Percentiles rank a stretch among this genome's conserved stretches.
Evolutionary conservation across 768 basidiomycete genomes (phyloP).

Genomic region (Russula griseocarnosa): DNA sequence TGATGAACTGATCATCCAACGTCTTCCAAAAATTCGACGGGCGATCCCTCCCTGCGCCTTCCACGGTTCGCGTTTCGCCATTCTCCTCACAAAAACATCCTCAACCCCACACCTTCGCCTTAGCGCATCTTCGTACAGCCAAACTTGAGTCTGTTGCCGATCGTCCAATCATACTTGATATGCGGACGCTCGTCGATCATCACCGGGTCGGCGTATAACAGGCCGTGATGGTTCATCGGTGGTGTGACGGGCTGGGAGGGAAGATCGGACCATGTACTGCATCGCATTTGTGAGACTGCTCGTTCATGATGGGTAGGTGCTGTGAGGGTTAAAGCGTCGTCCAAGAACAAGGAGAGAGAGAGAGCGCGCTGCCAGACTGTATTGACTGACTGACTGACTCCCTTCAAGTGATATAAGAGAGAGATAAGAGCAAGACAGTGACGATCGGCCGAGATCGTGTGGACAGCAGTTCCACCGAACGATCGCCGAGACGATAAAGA

Average conservation of each 20-base stretch:
- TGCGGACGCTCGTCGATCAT: slow-evolving; percentile 70
- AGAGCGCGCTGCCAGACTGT: too few relatives aligned
- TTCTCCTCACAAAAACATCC: slow-evolving; percentile 52
- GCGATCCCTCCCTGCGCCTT: slow-evolving; percentile 69
- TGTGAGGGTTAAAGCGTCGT: too few relatives aligned
- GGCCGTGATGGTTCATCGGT: slow-evolving; percentile 44
- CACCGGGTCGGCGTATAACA: slow-evolving; percentile 40
- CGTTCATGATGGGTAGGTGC: too few relatives aligned
- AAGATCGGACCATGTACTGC: slow-evolving; percentile 49
- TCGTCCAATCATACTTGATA: slow-evolving; percentile 77
- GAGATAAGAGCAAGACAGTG: too few relatives aligned
- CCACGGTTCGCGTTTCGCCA: slow-evolving; percentile 62
- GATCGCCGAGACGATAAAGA: too few relatives aligned
- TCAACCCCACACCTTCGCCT: slow-evolving; percentile 65
- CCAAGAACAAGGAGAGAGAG: too few relatives aligned
- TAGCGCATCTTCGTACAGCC: slow-evolving; percentile 66
- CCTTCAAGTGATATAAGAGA: not conserved
- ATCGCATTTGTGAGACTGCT: slow-evolving; percentile 55
- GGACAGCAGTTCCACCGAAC: too few relatives aligned
- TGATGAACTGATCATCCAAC: slow-evolving; percentile 68
- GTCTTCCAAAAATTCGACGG: slow-evolving; percentile 81
- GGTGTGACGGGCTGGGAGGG: slow-evolving; percentile 35
- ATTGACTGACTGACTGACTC: too few relatives aligned
- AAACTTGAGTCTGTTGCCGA: slow-evolving; percentile 69
- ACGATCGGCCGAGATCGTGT: too few relatives aligned